Evolutionary conservation across 2,329 filamentous ascomycete species (phyloP).

Genomic region (Byssoonygena ceratinophila): DNA sequence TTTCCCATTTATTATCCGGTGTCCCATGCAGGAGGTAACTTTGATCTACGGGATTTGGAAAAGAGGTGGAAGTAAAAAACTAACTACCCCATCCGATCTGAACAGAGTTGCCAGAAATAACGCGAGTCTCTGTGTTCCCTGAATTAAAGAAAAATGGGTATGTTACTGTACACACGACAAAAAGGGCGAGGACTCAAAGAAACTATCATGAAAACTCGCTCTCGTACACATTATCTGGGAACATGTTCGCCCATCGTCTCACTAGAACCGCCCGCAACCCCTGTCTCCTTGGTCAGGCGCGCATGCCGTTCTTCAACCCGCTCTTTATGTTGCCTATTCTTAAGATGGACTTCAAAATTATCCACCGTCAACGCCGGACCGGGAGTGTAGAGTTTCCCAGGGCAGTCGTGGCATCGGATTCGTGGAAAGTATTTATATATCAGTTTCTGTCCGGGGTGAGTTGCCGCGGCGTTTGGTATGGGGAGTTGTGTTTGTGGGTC

Average conservation of each 20-base stretch:
- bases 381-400: constrained; percentile 85
- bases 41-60: too few species aligned
- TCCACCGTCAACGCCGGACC: constrained; percentile 73
- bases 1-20: too few species aligned
- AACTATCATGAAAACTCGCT: too few species aligned
- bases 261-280: background rate
- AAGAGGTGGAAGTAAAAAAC: too few species aligned
- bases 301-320: constrained; percentile 49
- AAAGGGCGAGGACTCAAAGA: too few species aligned
- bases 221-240: background rate
- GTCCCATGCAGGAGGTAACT: too few species aligned
- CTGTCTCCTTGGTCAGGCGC: constrained; percentile 16
- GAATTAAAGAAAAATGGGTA: too few species aligned
- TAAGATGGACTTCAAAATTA: constrained; percentile 88
- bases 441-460: constrained; percentile 50
- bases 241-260: background rate
- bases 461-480: constrained; percentile 43
- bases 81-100: too few species aligned
- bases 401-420: constrained; percentile 85
- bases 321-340: constrained; percentile 69
- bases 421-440: constrained; percentile 77
- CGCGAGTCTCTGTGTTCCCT: too few species aligned
- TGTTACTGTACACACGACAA: background rate
- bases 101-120: too few species aligned
- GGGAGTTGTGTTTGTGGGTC: constrained; percentile 60